phyloP scores from a whole-genome alignment of 495 filamentous ascomycete genomes.

The Xylaria sp. region DNA sequence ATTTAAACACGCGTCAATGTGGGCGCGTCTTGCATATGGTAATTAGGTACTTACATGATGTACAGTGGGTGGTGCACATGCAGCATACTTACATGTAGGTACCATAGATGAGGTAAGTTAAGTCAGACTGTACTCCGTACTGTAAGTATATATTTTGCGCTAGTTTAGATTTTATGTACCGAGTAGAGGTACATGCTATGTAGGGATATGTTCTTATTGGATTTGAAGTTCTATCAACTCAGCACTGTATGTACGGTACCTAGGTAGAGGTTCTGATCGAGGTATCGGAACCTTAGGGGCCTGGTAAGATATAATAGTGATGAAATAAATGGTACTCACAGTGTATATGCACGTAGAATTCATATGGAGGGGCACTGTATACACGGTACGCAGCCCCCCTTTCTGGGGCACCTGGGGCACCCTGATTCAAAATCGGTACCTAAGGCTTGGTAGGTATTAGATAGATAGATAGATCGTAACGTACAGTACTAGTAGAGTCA shows the following conservation, averaged over 20 bases:
- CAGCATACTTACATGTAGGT: too few species aligned
- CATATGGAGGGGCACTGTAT: not conserved
- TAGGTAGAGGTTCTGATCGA: too few species aligned
- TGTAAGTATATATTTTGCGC: not conserved
- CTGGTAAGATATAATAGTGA: not conserved
- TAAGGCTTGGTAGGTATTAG: not conserved
- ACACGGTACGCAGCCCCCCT: not conserved
- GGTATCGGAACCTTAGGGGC: too few species aligned
- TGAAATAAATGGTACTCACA: not conserved
- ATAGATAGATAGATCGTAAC: constrained; percentile 2
- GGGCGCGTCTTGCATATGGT: constrained; percentile 6
- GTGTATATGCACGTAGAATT: not conserved
- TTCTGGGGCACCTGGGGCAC: not conserved
- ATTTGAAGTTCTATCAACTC: too few species aligned
- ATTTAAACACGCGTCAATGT: constrained; percentile 6
- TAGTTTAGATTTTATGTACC: too few species aligned
- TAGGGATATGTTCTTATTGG: too few species aligned
- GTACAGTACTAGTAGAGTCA: too few species aligned
- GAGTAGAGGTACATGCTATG: too few species aligned
- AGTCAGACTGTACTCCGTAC: not conserved
- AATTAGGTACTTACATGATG: not conserved
- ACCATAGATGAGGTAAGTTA: not conserved
- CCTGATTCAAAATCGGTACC: constrained; percentile 10
- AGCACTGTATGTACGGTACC: too few species aligned
- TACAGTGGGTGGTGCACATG: too few species aligned